Evolutionary conservation across 148 eudicot genomes (phyloP).

Genomic region (Euryodendron excelsum): DNA sequence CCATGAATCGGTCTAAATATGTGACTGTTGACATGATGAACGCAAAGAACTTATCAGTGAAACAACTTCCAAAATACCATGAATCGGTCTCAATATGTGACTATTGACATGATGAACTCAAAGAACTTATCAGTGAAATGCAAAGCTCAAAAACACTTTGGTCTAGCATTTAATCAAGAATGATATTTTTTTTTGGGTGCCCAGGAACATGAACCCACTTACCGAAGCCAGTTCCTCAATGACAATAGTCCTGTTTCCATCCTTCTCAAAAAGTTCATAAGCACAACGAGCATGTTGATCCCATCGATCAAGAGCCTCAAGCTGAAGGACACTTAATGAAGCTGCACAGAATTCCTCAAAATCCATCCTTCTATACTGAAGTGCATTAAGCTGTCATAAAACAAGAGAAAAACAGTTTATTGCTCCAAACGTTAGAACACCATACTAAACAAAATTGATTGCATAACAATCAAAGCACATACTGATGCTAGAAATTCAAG

Average conservation of each 20-base stretch:
- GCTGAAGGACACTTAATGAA: constrained; percentile 78
- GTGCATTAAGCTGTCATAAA: constrained; percentile 63
- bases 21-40: neutral
- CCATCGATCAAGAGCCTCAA: constrained; percentile 89
- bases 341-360: constrained; percentile 97
- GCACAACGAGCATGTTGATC: constrained; percentile 93
- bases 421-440: neutral
- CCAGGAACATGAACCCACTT: constrained; percentile 24
- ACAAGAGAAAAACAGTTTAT: neutral
- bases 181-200: neutral
- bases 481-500: constrained; percentile 84
- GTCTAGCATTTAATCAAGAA: constrained; percentile 1
- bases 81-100: neutral
- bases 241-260: constrained; percentile 83
- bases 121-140: neutral
- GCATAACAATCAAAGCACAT: constrained; percentile 21
- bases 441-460: neutral
- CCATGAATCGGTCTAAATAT: neutral
- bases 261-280: constrained; percentile 88
- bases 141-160: neutral
- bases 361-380: constrained; percentile 84
- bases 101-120: neutral
- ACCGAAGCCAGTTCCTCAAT: constrained; percentile 94
- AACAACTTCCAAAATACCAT: neutral
- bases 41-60: neutral